These are phyloP conservation scores for Fraxinus sp. DNA, from an alignment of 305 asterid species.

Conservation along the genomic window DNA sequence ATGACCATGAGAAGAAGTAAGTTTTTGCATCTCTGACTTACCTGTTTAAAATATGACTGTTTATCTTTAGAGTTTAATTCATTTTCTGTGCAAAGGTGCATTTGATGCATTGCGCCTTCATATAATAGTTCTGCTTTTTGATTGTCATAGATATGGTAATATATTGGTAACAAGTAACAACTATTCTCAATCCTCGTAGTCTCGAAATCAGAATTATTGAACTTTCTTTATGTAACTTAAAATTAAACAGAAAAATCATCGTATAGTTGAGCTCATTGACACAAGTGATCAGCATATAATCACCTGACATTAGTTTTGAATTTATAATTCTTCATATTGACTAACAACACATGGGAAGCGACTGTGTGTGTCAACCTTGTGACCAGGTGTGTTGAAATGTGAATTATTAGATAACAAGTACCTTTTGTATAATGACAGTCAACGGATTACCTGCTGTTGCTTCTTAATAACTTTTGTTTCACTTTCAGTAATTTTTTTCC, in stretches of 20 bases:
- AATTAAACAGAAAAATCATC: not conserved
- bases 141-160: not conserved
- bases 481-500: not conserved
- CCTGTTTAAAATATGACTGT: constrained; percentile 13
- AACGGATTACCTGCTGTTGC: not conserved
- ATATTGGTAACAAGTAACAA: not conserved
- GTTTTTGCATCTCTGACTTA: constrained; percentile 32
- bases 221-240: not conserved
- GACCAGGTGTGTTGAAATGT: not conserved
- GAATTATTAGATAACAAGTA: not conserved
- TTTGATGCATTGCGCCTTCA: not conserved
- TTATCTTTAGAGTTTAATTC: constrained; percentile 21
- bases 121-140: not conserved
- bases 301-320: not conserved
- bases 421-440: not conserved
- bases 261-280: not conserved
- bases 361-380: not conserved
- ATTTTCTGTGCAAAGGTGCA: constrained; percentile 16
- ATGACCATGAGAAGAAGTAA: constrained; percentile 60
- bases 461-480: not conserved
- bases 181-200: not conserved
- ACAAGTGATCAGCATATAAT: not conserved
- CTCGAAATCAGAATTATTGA: not conserved
- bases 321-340: not conserved
- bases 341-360: not conserved